Evolutionary conservation across 805 yeast genomes (phyloP), one percentile per base, ranked within the genome.

Genomic region (Torulaspora quercuum): DNA sequence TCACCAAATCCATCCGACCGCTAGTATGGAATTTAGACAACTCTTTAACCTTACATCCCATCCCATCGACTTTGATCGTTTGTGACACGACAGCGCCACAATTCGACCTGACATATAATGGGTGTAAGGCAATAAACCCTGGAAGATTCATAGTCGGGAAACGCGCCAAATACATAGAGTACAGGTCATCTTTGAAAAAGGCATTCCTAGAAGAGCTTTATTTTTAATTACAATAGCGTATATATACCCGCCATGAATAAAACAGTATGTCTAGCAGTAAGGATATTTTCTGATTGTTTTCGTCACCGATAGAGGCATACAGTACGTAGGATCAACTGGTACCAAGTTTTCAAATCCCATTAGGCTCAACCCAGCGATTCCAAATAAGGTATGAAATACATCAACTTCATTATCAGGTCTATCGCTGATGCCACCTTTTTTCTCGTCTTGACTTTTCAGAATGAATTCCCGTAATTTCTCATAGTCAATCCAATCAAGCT

Each of bases 371-470:
- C 96, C 99, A 0, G 96, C 82, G 13, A 90, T 64, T 0, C 95
- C 95, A 62, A 92, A 92, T 11, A 81, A 69, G 0, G 98, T 92
- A 57, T 92, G 99, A 56, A 78, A 92, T 0, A 92, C 92, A 57
- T 92, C 99, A 1, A 80, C 89, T 58, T 82, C 87, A 55, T 94
- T 88, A 29, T 80, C 95, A 7, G 87, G 84, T 15, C 98, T 67
- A 60, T 92, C 99, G 41, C 95, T 80, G 25, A 92, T 81, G 0
- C 99, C 99, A 20, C 99, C 99, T 8, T 65, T 67, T 6, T 73
- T 76, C 1, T 57, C 57, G 58, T 90, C 96, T 59, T 92, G 98
- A 30, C 92, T 79, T 2, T 59, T 53, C 25, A 90, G 61, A 4
- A 92, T 88, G 53, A 88, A 92, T 2, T 63, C 58, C 35, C 72